Evolutionary conservation across 1,139 yeast genomes (phyloP), one percentile per base, ranked within the genome.

Genomic region (Scheffersomyces insectosa): DNA sequence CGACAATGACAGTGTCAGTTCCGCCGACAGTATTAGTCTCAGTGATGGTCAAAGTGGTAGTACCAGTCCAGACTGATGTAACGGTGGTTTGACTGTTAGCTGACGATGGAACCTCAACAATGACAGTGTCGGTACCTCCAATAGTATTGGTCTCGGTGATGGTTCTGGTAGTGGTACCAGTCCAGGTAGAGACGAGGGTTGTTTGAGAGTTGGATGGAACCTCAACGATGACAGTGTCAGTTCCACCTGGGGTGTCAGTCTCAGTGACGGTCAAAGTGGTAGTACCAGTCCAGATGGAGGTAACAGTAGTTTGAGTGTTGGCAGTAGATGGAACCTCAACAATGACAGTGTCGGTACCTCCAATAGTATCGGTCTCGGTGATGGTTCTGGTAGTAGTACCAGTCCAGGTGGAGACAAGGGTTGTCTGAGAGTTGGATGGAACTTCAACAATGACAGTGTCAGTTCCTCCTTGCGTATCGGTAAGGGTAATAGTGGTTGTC

Each of bases 1-100:
- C 36, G 9, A 43, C 42, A 9, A 37, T 32, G 10, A 50, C 37
- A 11, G 52, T 43, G 11, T 34, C 37, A 5, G 51, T 49, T 9
- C 36, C 46, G 23, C 45, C 52, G 20, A 44, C 36, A 9, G 40
- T 28, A 28, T 45, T 44, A 12, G 59, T 54, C 4, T 52, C 45
- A 10, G 50, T 41, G 46, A 50, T 44, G 2, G 59, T 55, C 15
- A 56, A 52, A 13, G 59, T 51, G 51, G 48, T 52, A 10, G 50
- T 53, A 20, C 59, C 50, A 39, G 51, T 48, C 33, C 35, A 13
- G 12, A 27, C 29, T 44, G 44, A 36, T 33, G 40, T 44, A 25
- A 50, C 43, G 15, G 54, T 43, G 16, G 38, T 54, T 5, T 56
- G 57, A 33, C 46, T 49, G 8, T 51, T 58, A 34, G 41, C 50